A percentile compares a stretch with the other conserved stretches of the same genome.
phyloP scores from a whole-genome alignment of 2,329 filamentous ascomycete species.

The Trichoderma lentiforme region DNA sequence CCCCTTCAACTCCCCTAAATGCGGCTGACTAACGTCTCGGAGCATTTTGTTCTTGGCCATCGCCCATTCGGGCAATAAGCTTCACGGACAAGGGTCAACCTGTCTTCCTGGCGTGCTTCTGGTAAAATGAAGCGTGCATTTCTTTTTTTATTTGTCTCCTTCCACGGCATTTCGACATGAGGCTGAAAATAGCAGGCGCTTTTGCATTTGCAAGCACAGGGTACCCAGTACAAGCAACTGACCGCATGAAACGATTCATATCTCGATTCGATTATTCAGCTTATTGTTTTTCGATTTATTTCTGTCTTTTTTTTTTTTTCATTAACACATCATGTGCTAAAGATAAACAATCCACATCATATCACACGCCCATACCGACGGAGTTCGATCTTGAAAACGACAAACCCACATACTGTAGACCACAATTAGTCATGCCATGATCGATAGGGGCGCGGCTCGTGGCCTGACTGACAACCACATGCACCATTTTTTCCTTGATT shows the following conservation, averaged over 20 bases:
- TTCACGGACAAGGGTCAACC: background rate
- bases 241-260: background rate
- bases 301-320: background rate
- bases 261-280: background rate
- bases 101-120: background rate
- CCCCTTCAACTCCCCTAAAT: background rate
- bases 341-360: background rate
- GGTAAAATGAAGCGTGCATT: background rate
- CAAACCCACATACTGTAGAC: background rate
- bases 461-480: background rate
- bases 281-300: background rate
- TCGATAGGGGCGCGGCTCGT: background rate
- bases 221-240: background rate
- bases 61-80: background rate
- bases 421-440: constrained; percentile 4
- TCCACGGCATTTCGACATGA: background rate
- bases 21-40: background rate
- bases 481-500: background rate
- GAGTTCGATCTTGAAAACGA: background rate
- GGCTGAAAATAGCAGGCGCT: background rate
- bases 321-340: background rate
- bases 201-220: background rate
- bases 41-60: background rate
- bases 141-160: background rate
- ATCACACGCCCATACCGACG: background rate